Base-by-base conservation (phyloP, 257 asterid genomes). In the Fraxinus excelsior region DNA sequence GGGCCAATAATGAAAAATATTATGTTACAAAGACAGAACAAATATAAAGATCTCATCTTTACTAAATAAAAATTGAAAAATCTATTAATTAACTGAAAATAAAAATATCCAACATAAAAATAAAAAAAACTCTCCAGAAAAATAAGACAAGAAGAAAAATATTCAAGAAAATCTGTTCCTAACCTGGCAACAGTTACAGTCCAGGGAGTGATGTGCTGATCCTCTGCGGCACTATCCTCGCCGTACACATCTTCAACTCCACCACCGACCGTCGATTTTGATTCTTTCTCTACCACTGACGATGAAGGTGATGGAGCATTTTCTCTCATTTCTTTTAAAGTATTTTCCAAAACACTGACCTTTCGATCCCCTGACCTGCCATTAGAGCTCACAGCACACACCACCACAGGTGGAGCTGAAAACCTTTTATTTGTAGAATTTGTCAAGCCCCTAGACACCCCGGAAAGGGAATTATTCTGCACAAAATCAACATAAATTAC, bases 161-260 rank as follows among this genome's bases (percentile, higher is more conserved):
- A 31, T 31, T 31, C 60, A 23, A 23, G 28, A 75, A 28, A 42
- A 14, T 23, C 14, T 28, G 70, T 64, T 67, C 69, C 76, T 84
- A 82, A 94, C 98, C 95, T 90, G 74, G 95, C 95, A 81, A 90
- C 88, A 71, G 90, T 78, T 73, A 85, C 82, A 31, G 90, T 83
- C 95, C 95, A 84, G 35, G 96, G 96, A 10, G 91, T 85, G 76
- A 88, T 81, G 53, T 19, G 72, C 80, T 87, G 91, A 80, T 88
- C 88, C 84, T 87, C 89, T 4, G 91, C 83, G 81, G 90, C 89
- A 73, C 72, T 82, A 85, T 90, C 96, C 88, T 88, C 93, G 37
- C 92, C 92, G 80, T 90, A 90, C 72, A 86, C 87, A 56, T 88
- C 93, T 26, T 86, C 93, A 46, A 86, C 88, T 18, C 93, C 92